Percentiles rank a stretch among this genome's conserved stretches.
Conservation (phyloP, 257 asterid species). For the Nicotiana obtusifolia region DNA sequence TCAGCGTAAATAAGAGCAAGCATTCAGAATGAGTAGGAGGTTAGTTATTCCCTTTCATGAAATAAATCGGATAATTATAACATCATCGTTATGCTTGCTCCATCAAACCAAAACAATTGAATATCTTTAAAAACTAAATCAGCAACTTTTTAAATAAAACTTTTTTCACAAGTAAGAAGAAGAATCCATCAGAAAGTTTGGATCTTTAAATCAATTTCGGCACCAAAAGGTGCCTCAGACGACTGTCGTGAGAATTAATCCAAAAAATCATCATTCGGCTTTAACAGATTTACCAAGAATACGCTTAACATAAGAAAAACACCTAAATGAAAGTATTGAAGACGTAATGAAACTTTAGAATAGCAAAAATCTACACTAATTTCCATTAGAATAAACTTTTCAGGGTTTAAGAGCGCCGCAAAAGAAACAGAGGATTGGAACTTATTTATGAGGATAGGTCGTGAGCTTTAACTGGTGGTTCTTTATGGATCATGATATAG, state of each 20-base stretch:
- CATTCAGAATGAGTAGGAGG: conserved; percentile 9
- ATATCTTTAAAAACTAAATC: not conserved
- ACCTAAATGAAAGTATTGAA: too few relatives aligned
- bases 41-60: not conserved
- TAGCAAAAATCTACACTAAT: too few relatives aligned
- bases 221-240: not conserved
- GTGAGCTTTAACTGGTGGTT: too few relatives aligned
- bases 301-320: too few relatives aligned
- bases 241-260: not conserved
- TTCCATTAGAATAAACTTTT: too few relatives aligned
- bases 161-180: not conserved
- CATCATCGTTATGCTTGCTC: not conserved
- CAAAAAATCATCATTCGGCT: not conserved
- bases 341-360: too few relatives aligned
- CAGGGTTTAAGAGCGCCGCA: too few relatives aligned
- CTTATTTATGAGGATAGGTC: too few relatives aligned
- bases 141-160: not conserved
- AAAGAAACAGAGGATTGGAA: too few relatives aligned
- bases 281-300: too few relatives aligned
- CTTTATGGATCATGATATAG: too few relatives aligned
- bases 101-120: not conserved
- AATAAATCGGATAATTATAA: not conserved
- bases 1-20: not conserved
- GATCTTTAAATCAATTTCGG: not conserved
- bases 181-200: not conserved